These are phyloP conservation scores for Litchi chinensis DNA, from an alignment of 345 rosid species.

Conservation along the genomic window DNA sequence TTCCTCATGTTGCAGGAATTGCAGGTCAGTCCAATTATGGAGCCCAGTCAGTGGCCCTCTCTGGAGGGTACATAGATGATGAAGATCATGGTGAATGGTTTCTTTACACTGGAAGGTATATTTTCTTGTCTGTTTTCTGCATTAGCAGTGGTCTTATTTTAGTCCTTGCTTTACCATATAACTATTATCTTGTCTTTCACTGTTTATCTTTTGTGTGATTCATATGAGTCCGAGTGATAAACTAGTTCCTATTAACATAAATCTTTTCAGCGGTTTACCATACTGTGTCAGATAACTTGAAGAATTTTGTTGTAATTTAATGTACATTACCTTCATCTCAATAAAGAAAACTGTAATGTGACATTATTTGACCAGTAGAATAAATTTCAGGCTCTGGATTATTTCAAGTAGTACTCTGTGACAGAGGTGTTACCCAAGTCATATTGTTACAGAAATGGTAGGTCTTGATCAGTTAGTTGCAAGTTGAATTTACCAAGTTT, in stretches of 20 bases:
- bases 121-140: not conserved
- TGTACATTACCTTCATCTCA: not conserved
- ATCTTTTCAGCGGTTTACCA: not conserved
- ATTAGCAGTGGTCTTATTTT: not conserved
- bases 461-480: not conserved
- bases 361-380: not conserved
- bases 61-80: constrained; percentile 80
- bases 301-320: not conserved
- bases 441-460: not conserved
- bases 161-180: not conserved
- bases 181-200: not conserved
- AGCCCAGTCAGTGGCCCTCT: constrained; percentile 80
- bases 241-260: not conserved
- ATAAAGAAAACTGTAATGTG: not conserved
- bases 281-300: not conserved
- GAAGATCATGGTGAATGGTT: constrained; percentile 91
- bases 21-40: constrained; percentile 76
- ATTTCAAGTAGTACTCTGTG: not conserved
- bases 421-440: not conserved
- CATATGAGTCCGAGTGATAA: not conserved
- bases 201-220: not conserved
- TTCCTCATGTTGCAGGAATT: constrained; percentile 77
- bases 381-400: not conserved
- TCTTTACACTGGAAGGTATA: constrained; percentile 69
- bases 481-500: not conserved